Conservation (phyloP, 2,329 filamentous ascomycete genomes). For the Stylonectria norvegica region DNA sequence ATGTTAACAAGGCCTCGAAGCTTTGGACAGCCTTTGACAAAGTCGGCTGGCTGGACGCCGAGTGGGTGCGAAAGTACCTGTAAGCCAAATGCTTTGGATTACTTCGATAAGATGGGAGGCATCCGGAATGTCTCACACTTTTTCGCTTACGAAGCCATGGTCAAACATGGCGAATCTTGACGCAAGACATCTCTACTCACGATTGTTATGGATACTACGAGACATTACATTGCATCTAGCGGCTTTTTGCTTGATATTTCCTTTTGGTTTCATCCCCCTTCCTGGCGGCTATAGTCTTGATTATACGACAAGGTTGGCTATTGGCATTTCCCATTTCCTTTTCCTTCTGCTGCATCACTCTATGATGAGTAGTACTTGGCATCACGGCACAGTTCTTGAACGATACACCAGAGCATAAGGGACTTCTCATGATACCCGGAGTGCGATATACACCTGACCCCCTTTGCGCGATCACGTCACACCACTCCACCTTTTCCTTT, state of each 20-base stretch:
- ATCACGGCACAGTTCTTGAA: slow-evolving; percentile 30
- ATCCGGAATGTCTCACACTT: not conserved
- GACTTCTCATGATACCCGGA: slow-evolving; percentile 40
- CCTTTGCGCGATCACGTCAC: slow-evolving; percentile 31
- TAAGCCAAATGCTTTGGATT: slow-evolving; percentile 20
- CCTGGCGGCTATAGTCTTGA: too few species aligned
- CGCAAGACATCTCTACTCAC: slow-evolving; percentile 9
- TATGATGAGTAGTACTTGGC: slow-evolving; percentile 12
- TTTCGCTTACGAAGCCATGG: not conserved
- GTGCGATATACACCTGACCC: slow-evolving; percentile 34
- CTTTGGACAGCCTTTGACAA: slow-evolving; percentile 86
- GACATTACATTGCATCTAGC: slow-evolving; percentile 13
- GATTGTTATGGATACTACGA: slow-evolving; percentile 17
- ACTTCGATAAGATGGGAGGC: not conserved
- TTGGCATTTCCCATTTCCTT: slow-evolving; percentile 4
- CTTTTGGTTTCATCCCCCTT: slow-evolving; percentile 2
- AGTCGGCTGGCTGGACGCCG: slow-evolving; percentile 72
- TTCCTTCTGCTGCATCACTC: slow-evolving; percentile 8
- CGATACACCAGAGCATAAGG: slow-evolving; percentile 36
- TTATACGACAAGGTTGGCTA: too few species aligned
- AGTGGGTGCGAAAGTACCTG: slow-evolving; percentile 40
- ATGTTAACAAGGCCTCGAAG: slow-evolving; percentile 95
- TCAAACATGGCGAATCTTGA: slow-evolving; percentile 1
- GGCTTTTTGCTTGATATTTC: slow-evolving; percentile 13
- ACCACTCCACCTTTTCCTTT: slow-evolving; percentile 36